Conservation (phyloP, 2,329 filamentous ascomycete species). For the Fusarium drepaniforme region DNA sequence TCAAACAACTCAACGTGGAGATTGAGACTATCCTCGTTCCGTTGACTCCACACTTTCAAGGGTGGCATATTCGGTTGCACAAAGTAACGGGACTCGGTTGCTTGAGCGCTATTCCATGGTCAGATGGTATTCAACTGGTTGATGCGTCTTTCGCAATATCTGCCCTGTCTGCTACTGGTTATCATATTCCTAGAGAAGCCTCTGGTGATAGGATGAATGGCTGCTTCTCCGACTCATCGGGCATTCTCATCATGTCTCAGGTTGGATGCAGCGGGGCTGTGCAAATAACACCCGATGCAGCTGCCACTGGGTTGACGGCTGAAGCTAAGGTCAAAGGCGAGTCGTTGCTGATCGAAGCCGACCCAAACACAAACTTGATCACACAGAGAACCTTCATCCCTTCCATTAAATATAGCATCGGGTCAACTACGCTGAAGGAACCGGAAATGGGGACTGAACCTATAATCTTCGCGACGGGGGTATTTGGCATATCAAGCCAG, state of each 20-base stretch:
- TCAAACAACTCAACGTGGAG: conserved; percentile 25
- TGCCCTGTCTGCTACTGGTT: conserved; percentile 1
- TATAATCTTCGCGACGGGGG: neutral
- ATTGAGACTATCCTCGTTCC: conserved; percentile 39
- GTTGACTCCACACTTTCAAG: conserved; percentile 33
- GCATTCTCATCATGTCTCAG: neutral
- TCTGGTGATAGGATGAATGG: neutral
- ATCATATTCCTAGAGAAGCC: conserved; percentile 1
- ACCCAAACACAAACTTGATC: conserved; percentile 17
- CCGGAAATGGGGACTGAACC: neutral
- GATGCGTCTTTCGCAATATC: conserved; percentile 22
- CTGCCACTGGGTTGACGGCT: accelerated
- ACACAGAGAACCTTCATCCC: conserved; percentile 10
- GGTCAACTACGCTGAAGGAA: neutral
- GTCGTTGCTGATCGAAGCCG: conserved; percentile 10
- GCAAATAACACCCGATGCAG: neutral
- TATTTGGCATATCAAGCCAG: neutral
- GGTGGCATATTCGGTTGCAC: conserved; percentile 42
- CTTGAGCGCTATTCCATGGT: neutral
- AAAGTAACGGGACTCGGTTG: neutral
- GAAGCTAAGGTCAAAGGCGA: neutral
- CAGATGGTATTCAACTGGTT: neutral
- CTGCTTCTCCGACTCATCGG: neutral
- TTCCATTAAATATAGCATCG: neutral
- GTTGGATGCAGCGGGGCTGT: conserved; percentile 11